Evolutionary conservation across 2,329 filamentous ascomycete genomes (phyloP), one percentile per base, ranked within the genome.

Genomic region (Cyphellophora europaea): DNA sequence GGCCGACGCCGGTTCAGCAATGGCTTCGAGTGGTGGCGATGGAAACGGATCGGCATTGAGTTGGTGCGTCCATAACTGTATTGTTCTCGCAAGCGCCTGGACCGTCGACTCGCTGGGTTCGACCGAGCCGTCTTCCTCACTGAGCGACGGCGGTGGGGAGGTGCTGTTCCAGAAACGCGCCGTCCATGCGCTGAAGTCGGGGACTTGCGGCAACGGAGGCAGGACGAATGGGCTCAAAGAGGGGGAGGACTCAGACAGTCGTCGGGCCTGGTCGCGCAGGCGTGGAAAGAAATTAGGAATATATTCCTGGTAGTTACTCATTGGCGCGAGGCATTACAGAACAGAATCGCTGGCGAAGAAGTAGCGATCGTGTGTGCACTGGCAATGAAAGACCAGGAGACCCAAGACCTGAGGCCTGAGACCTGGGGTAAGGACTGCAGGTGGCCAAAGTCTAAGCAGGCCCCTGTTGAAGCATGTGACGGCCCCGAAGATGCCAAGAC

Each of bases 181-280:
- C 37, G 47, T 44, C 40, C 47, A 37, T 48, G 28, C 42, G 44
- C 34, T 49, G 42, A 17, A 45, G 38, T 33, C 21, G 21, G 21
- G 21, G 21, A 25, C 21, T 25, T 50, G 47, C 10, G 47, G 43
- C 27, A 49, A 47, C 34, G 37, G 45, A 41, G 43, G 44, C 30
- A 46, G 43, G 19, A 47, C 17, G 44, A 44, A 15, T 47, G 42
- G 27, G 50, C 41, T 32, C 36, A 43, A 37, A 41, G 33, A 37
- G 37, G 43, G 42, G 49, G 48, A 40, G 42, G 52, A 25, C 13
- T 31, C 32, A 40, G 61, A 61, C 40, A 58, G 55, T 40, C 56
- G 59, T 41, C 57, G 55, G 43, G 59, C 57, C 53, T 59, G 56
- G 43, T 25, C 21, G n/a, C 21, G 21, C n/a, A 25, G 21, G 8